Conservation (phyloP, 176 grass and related monocot species). For the Avena sativa region DNA sequence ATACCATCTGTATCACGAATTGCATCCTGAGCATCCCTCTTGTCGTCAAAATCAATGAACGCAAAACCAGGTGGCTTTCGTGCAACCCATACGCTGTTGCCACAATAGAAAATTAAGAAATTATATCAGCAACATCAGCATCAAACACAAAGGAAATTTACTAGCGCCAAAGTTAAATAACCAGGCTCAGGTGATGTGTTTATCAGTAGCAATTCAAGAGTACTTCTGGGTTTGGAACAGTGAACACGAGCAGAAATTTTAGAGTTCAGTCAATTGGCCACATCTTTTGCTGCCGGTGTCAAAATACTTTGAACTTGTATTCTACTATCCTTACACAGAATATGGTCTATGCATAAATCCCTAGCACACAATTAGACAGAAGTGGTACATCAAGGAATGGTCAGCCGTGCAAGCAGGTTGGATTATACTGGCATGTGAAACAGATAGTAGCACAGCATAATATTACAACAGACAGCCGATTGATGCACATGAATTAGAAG, state of each 20-base stretch:
- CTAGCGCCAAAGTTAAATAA: not conserved
- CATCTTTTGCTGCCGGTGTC: not conserved
- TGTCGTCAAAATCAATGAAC: slow-evolving; percentile 95
- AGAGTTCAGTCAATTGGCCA: not conserved
- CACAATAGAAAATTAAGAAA: slow-evolving; percentile 27
- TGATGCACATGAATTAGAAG: not conserved
- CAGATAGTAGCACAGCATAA: not conserved
- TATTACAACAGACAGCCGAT: not conserved
- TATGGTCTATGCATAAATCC: not conserved
- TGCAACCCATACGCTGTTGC: slow-evolving; percentile 90
- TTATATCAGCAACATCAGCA: not conserved
- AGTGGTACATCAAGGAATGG: not conserved
- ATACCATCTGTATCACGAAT: slow-evolving; percentile 88
- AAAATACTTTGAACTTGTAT: not conserved
- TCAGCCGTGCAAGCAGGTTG: not conserved
- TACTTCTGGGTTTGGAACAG: not conserved
- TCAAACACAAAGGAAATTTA: not conserved
- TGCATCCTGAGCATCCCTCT: slow-evolving; percentile 87
- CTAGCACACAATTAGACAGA: not conserved
- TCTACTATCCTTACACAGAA: not conserved
- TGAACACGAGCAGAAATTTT: not conserved
- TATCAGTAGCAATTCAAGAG: not conserved
- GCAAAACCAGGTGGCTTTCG: slow-evolving; percentile 93
- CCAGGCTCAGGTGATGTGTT: not conserved
- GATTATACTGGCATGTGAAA: not conserved